phyloP scores from a whole-genome alignment of 1,284 basidiomycete species.

The Lentinula novae-zelandiae region DNA sequence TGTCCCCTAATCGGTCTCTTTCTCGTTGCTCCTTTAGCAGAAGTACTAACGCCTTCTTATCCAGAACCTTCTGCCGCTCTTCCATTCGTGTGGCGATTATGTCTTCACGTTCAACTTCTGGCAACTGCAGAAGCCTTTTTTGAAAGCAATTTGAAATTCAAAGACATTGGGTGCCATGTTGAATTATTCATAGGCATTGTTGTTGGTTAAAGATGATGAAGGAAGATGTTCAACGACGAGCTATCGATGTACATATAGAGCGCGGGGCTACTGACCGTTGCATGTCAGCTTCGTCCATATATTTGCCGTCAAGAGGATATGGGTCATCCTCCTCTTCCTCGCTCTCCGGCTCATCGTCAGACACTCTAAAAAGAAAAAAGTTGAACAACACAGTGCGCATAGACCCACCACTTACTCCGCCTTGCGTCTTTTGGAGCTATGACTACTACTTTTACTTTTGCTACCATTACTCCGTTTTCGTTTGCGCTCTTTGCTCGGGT shows the following conservation, averaged over 20 bases:
- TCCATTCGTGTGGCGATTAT: conserved; percentile 79
- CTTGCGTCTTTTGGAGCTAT: conserved; percentile 35
- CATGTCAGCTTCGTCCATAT: conserved; percentile 79
- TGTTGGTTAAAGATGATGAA: neutral
- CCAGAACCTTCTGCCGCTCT: conserved; percentile 74
- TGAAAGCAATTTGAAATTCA: conserved; percentile 18
- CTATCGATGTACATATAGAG: neutral
- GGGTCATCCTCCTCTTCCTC: conserved; percentile 61
- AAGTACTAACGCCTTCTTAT: conserved; percentile 71
- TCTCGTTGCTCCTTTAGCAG: conserved; percentile 66
- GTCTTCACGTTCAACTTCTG: conserved; percentile 87
- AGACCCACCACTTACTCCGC: conserved; percentile 32
- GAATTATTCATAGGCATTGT: neutral
- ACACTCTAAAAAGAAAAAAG: conserved; percentile 30
- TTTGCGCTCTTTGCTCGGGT: conserved; percentile 34
- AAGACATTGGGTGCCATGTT: too few species aligned
- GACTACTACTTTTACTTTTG: conserved; percentile 27
- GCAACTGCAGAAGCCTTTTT: conserved; percentile 70
- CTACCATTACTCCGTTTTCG: conserved; percentile 22
- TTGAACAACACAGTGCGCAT: conserved; percentile 12
- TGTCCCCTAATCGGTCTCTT: conserved; percentile 25
- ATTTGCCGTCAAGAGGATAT: conserved; percentile 91
- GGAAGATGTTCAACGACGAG: neutral
- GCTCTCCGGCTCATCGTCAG: conserved; percentile 50
- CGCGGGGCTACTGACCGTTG: conserved; percentile 53